Base-by-base conservation (phyloP, 2,329 filamentous ascomycete species). In the Aspergillus pseudotamarii region DNA sequence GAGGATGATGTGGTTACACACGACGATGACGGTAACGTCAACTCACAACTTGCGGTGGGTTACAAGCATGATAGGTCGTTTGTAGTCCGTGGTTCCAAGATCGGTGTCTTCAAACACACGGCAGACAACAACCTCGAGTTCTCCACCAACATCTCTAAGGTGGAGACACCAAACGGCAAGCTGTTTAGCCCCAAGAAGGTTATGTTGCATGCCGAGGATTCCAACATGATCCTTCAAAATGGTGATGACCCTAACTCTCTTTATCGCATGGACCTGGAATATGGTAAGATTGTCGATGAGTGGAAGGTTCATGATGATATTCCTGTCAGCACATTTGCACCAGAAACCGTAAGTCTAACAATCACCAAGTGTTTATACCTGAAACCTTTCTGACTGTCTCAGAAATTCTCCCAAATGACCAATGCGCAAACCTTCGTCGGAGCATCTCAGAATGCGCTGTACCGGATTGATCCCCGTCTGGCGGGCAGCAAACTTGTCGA, bases 301-400 rank as follows among this genome's bases (percentile, higher is more conserved):
- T 99, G 95, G 95, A 97, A 97, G 71, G 87, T 99, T 16, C 94
- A 99, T 74, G 94, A 99, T 66, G 92, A 98, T 75, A 97, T 99
- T 60, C 90, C 92, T 0, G 92, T 98, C 65, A 89, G 92, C 60
- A 95, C 90, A 11, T 98, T 98, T 78, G 92, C 92, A 0, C 95
- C 95, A 0, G 94, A 97, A 78, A 97, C 90, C 64, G 85, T 87
- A 79, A 77, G 83, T 77, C 53, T n/a, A 28, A 36, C 26, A 21
- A 12, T 36, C 16, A 30, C 23, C 41, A 21, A 43, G 12, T 19
- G 26, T 21, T 28, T 36, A 43, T 12, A n/a, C 19, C 32, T 32
- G 36, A 30, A 19, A 10, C 26, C 46, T 71, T 76, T 69, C 79
- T 74, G 64, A 77, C 62, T 34, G 11, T 28, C 11, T 8, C 60